These are phyloP conservation scores for Carex arenaria DNA, from an alignment of 202 grass and related monocot species.

Conservation along the genomic window DNA sequence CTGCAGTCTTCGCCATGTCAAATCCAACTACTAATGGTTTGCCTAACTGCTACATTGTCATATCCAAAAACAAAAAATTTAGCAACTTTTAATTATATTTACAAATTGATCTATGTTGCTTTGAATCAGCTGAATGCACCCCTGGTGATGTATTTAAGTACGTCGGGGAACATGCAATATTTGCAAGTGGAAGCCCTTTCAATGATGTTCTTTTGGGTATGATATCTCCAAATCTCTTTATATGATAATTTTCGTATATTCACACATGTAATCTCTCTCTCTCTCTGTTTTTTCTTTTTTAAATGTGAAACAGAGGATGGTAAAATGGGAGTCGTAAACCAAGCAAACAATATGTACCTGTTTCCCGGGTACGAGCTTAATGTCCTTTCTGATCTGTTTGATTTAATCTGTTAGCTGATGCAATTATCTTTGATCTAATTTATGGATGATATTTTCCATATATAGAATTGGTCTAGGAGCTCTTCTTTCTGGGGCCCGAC, in stretches of 20 bases:
- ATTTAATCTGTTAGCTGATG: constrained; percentile 1
- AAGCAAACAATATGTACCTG: constrained; percentile 99
- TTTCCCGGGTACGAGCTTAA: constrained; percentile 76
- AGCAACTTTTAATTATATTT: constrained; percentile 23
- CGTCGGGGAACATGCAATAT: constrained; percentile 81
- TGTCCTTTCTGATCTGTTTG: neutral
- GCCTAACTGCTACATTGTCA: neutral
- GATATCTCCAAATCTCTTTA: constrained; percentile 23
- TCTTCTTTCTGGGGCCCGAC: constrained; percentile 79
- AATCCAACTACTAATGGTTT: constrained; percentile 93
- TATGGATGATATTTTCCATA: constrained; percentile 16
- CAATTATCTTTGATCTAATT: neutral
- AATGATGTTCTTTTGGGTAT: constrained; percentile 71
- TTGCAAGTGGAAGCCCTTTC: constrained; percentile 98
- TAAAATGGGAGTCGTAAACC: constrained; percentile 66
- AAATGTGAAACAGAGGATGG: constrained; percentile 42
- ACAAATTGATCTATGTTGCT: constrained; percentile 7
- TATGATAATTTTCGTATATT: neutral
- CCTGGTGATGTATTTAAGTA: constrained; percentile 89
- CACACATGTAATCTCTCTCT: neutral
- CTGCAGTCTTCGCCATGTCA: constrained; percentile 99
- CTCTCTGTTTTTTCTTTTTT: neutral
- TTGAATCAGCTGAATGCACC: constrained; percentile 77
- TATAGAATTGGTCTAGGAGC: constrained; percentile 93
- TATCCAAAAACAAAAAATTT: constrained; percentile 8